Base-by-base conservation (phyloP, 2,329 filamentous ascomycete genomes). In the Lachnellula hyalina region DNA sequence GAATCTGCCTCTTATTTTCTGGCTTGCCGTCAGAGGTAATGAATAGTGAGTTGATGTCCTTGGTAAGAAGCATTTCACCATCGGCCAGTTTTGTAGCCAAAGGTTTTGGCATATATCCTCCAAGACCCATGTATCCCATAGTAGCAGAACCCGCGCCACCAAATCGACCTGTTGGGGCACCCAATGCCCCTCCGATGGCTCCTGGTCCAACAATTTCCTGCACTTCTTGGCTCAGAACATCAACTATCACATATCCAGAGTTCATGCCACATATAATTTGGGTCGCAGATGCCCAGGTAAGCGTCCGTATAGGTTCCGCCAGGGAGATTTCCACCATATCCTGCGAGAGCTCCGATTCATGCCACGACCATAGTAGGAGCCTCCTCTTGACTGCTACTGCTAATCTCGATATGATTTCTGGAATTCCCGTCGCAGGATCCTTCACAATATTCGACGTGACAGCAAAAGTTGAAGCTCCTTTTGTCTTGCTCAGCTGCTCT, bases 41-140 rank as follows among this genome's bases (percentile, higher is more conserved):
- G 69, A 99, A 99, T 51, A 96, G 75, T 1, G 92, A 96, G 70
- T 96, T 96, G 65, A 96, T 90, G 64, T 99, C 94, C 71, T 96
- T 96, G n/a, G 93, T 90, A n/a, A 99, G 78, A 55, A 99, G 74
- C 69, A 97, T 83, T 72, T 96, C 83, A 4, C 89, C 89, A 60
- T 95, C 89, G 2, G 84, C 82, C 12, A 99, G 78, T 63, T 87
- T 87, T 5, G 92, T 86, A 5, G 90, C 90, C 64, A 99, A 78
- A 6, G 94, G 95, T 67, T 90, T 95, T 1, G 94, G 93, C 53
- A 93, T 90, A 75, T 91, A 94, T 42, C 90, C 89, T 49, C 90
- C 91, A 68, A 97, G 85, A 1, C 93, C 93, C 82, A 97, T 96
- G 68, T 97, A 97, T 45, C 92, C 91, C 90, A 97, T 96, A 47